Evolutionary conservation across 495 filamentous ascomycete genomes (phyloP).

Genomic region (Penicillium bialowiezense): DNA sequence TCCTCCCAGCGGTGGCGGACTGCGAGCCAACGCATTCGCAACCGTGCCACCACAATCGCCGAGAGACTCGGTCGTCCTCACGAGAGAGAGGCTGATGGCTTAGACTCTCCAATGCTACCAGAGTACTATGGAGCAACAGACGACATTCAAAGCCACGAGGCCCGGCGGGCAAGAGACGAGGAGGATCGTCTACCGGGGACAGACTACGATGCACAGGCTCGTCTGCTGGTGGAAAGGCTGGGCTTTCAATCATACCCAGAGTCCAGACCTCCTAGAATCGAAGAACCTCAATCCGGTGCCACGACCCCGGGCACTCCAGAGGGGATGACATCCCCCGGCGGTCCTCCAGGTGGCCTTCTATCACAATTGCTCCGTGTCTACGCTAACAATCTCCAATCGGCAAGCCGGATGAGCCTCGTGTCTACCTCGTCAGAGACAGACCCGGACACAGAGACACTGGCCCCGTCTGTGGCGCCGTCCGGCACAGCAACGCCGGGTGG

Average conservation of each 20-base stretch:
- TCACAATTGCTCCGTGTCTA: constrained; percentile 30
- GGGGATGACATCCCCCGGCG: constrained; percentile 16
- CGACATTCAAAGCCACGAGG: constrained; percentile 21
- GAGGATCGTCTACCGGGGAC: constrained; percentile 8
- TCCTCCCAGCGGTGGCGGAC: constrained; percentile 22
- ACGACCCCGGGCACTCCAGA: constrained; percentile 17
- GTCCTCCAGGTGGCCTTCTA: constrained; percentile 19
- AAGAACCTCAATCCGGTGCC: constrained; percentile 14
- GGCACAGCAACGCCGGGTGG: constrained; percentile 18
- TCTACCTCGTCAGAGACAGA: constrained; percentile 17
- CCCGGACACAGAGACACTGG: constrained; percentile 19
- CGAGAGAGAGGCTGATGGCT: constrained; percentile 24
- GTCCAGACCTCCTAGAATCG: not conserved
- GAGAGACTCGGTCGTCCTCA: constrained; percentile 26
- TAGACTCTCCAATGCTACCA: constrained; percentile 23
- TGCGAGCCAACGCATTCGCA: constrained; percentile 19
- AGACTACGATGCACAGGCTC: constrained; percentile 24
- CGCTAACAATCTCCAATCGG: constrained; percentile 21
- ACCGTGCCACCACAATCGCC: constrained; percentile 19
- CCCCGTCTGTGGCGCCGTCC: constrained; percentile 4
- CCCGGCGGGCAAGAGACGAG: constrained; percentile 17
- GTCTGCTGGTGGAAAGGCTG: constrained; percentile 20
- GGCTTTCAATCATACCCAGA: constrained; percentile 12
- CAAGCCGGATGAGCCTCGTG: constrained; percentile 24
- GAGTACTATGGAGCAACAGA: constrained; percentile 30